Base-by-base conservation (phyloP, 31 red algal genomes). In the Odonthalia washingtoniensis region DNA sequence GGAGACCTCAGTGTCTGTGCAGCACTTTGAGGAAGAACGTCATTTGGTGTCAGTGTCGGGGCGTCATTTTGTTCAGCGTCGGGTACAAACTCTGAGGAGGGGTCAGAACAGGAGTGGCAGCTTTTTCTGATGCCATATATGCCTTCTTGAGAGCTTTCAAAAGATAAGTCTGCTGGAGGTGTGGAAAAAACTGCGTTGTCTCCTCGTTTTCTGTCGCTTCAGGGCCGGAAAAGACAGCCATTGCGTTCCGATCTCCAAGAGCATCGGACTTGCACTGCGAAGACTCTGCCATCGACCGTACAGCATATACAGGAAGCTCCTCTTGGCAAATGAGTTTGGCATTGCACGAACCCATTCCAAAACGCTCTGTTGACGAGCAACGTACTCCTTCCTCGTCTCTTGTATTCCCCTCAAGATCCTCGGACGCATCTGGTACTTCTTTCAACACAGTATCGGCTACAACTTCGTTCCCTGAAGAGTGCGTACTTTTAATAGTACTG, bases 261-360 rank as follows among this genome's bases (percentile, higher is more conserved):
- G 45, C 73, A 87, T 87, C 84, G 18, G 84, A 87, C 37, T 87
- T 87, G 30, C 84, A 72, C 84, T 87, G 76, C 45, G 73, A 45
- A 36, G 84, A 87, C 34, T 66, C 70, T 32, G 84, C 65, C 41
- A 85, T 52, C 32, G 46, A 49, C 16, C 82, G 66, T 37, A 85
- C 35, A 27, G 30, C 82, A 34, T 87, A 30, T 36, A 72, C 77
- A 30, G 4, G 2, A 16, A 87, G 73, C 35, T 63, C 73, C 57
- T 87, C 84, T 77, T 87, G 49, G 37, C 84, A 70, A 42, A 42
- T n/a, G n/a, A 86, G 46, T 28, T 85, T 85, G 30, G 9, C 68
- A 57, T 36, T 61, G 46, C 45, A 30, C 21, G 67, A 24, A 33
- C 62, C 67, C 67, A 52, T 31, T n/a, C 66, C 82, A 61, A 49